phyloP scores from a whole-genome alignment of 2,329 filamentous ascomycete genomes.

The Monosporascus sp. region DNA sequence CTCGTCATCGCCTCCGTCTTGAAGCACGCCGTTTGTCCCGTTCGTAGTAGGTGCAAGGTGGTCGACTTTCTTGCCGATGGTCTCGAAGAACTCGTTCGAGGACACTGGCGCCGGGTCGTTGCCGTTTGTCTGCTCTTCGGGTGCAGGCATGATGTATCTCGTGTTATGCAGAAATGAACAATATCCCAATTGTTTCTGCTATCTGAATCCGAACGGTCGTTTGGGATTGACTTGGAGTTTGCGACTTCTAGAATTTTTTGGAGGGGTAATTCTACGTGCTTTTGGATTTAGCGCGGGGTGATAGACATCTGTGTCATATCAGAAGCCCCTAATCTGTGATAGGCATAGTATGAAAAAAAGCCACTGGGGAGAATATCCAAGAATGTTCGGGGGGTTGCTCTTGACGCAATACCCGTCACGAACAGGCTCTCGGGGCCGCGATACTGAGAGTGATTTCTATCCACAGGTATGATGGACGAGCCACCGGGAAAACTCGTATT shows the following conservation, averaged over 20 bases:
- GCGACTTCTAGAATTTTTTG: slow-evolving; percentile 25
- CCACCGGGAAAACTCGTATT: too few relatives aligned
- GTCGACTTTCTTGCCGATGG: slow-evolving; percentile 57
- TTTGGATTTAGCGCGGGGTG: slow-evolving; percentile 29
- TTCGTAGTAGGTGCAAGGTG: slow-evolving; percentile 36
- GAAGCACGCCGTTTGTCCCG: slow-evolving; percentile 21
- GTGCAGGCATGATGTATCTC: slow-evolving; percentile 35
- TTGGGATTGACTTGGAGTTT: slow-evolving; percentile 3
- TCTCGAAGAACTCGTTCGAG: slow-evolving; percentile 52
- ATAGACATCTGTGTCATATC: slow-evolving; percentile 26
- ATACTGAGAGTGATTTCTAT: too few relatives aligned
- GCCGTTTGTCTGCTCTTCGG: slow-evolving; percentile 31
- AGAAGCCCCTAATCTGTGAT: slow-evolving; percentile 1
- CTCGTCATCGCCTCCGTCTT: slow-evolving; percentile 39
- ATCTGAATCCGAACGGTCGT: neutral
- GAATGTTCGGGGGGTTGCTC: neutral
- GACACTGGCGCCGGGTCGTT: slow-evolving; percentile 16
- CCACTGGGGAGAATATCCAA: neutral
- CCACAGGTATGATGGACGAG: too few relatives aligned
- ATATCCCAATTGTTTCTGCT: neutral
- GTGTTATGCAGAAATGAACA: neutral
- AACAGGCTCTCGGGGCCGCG: too few relatives aligned
- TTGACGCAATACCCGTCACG: neutral
- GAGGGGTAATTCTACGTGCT: slow-evolving; percentile 28
- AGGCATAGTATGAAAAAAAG: neutral